Evolutionary conservation across 352 stramenopile genomes (phyloP).

Genomic region (Globisporangium rhizosaccharum): DNA sequence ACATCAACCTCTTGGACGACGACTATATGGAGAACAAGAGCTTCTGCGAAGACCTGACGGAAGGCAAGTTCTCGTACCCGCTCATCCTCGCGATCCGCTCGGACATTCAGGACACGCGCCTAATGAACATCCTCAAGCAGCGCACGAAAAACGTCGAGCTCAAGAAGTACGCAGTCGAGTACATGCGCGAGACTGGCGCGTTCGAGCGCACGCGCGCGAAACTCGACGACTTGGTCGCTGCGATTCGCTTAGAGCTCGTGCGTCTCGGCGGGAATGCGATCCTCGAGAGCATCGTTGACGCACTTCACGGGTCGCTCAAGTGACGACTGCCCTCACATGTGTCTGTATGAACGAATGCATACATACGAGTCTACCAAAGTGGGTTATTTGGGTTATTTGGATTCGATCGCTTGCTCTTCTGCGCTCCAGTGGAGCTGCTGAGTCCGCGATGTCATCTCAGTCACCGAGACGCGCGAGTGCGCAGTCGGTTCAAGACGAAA

Average conservation of each 20-base stretch:
- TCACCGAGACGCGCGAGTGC: constrained; percentile 20
- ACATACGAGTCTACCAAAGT: too few relatives aligned
- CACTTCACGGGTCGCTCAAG: constrained; percentile 51
- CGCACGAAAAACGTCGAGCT: constrained; percentile 93
- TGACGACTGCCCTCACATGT: too few relatives aligned
- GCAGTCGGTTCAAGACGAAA: constrained; percentile 25
- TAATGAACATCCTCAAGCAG: constrained; percentile 96
- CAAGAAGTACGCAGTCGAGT: constrained; percentile 92
- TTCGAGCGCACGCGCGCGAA: constrained; percentile 54
- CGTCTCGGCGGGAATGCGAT: constrained; percentile 49
- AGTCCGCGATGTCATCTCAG: constrained; percentile 21
- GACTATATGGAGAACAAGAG: constrained; percentile 97
- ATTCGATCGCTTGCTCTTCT: constrained; percentile 10
- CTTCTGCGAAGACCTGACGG: constrained; percentile 97
- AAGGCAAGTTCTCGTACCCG: constrained; percentile 96
- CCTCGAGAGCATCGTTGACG: constrained; percentile 51
- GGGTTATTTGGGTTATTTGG: too few relatives aligned
- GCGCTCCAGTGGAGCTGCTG: constrained; percentile 17
- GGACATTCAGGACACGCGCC: constrained; percentile 71
- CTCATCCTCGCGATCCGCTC: constrained; percentile 78
- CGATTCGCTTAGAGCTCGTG: constrained; percentile 45
- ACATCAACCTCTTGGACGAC: constrained; percentile 95
- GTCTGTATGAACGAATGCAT: neutral
- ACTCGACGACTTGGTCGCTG: constrained; percentile 35
- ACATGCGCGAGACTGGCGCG: constrained; percentile 64